Base-by-base conservation (phyloP, 2,329 filamentous ascomycete genomes). In the Hypocreales sp. region DNA sequence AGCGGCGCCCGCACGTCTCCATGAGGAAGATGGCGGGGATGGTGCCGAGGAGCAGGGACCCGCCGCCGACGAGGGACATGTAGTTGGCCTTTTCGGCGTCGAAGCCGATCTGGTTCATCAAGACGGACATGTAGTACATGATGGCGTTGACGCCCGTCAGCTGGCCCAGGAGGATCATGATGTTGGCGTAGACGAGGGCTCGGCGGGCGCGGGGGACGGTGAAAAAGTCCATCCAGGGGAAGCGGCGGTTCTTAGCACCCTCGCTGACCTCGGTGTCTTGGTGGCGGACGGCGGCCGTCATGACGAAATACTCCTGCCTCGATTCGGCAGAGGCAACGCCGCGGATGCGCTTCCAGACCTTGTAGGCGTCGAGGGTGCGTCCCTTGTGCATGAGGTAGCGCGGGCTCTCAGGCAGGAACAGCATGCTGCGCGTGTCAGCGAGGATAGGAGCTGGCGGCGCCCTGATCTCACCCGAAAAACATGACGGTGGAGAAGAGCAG, bases 51-150 rank as follows among this genome's bases (percentile, higher is more conserved):
- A 81, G 60, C 1, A 82, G 60, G 0, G 74, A 55, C 4, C 72
- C 75, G 15, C 76, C 75, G 4, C 77, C 76, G 10, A 82, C 75
- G 0, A 80, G 61, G 0, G 75, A 79, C 76, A 82, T 81, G 59
- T 79, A 81, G 32, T 73, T 78, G 11, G 71, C 53, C 26, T 73
- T 48, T 31, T 67, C 60, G 7, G 63, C 50, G 39, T 72, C 48
- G 48, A 81, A 81, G 9, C 75, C 75, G 23, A 81, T 72, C 40
- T 74, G 64, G 26, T 51, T 53, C 72, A 81, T 79, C 6, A 82
- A 53, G 0, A 69, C 60, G 0, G 59, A 62, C 73, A 81, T 78
- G 53, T 79, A 80, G 51, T 81, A 81, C 63, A 76, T 67, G 30
- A 78, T 69, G 0, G 71, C 71, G 33, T 78, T 78, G 26, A 79